Percentiles rank a stretch among this genome's conserved stretches.
These are phyloP conservation scores for Hypoxylon perforatum DNA, from an alignment of 495 filamentous ascomycete species.

Conservation along the genomic window DNA sequence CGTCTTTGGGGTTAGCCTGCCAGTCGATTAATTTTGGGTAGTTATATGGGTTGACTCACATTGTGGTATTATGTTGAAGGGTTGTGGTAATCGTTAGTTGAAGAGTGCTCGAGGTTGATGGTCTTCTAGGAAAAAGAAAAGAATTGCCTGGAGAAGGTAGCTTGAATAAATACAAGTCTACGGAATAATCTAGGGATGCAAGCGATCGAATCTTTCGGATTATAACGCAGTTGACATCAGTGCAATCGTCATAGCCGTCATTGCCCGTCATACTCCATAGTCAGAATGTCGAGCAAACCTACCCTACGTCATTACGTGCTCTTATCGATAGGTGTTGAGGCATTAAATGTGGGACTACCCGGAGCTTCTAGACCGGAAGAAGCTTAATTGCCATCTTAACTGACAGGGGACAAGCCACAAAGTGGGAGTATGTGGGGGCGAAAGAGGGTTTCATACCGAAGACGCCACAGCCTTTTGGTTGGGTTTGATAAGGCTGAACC, in stretches of 20 bases:
- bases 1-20: neutral
- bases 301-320: slow-evolving; percentile 31
- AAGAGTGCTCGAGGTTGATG: slow-evolving; percentile 12
- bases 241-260: slow-evolving; percentile 41
- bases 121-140: neutral
- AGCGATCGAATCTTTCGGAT: slow-evolving; percentile 7
- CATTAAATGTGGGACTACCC: neutral
- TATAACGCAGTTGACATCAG: slow-evolving; percentile 40
- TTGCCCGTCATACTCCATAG: slow-evolving; percentile 19
- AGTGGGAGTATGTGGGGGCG: neutral
- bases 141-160: neutral
- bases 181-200: slow-evolving; percentile 7
- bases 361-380: slow-evolving; percentile 27
- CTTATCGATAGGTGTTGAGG: slow-evolving; percentile 28
- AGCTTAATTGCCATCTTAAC: slow-evolving; percentile 1
- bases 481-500: slow-evolving; percentile 22
- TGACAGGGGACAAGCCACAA: neutral
- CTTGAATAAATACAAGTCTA: slow-evolving; percentile 23
- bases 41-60: too few species aligned
- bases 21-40: too few species aligned
- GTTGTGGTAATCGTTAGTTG: slow-evolving; percentile 8
- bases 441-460: too few species aligned
- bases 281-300: slow-evolving; percentile 19
- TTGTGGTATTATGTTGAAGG: slow-evolving; percentile 3
- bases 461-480: too few species aligned